Conservation (phyloP, 2,329 filamentous ascomycete genomes). For the Pyrenochaeta sp. region DNA sequence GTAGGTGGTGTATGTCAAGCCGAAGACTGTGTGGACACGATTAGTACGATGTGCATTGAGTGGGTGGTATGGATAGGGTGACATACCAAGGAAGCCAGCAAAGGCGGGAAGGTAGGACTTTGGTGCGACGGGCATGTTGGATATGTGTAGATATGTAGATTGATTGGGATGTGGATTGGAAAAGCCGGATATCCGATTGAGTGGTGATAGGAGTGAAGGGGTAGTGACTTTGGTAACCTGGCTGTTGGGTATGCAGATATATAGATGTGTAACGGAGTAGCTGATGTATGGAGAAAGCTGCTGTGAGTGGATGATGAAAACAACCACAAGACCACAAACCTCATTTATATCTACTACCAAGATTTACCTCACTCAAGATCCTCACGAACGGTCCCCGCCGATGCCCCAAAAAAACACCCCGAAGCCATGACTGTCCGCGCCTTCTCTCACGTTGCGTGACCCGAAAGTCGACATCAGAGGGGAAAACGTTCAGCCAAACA, state of each 20-base stretch:
- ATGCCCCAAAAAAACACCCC: too few species aligned
- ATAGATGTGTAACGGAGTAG: constrained; percentile 2
- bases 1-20: constrained; percentile 42
- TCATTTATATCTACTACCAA: constrained; percentile 11
- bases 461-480: neutral
- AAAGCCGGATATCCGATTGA: neutral
- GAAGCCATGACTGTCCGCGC: constrained; percentile 3
- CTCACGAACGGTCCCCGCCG: constrained; percentile 3
- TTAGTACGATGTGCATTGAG: neutral
- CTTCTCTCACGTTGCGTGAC: constrained; percentile 8
- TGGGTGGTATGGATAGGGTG: neutral
- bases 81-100: constrained; percentile 40
- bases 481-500: constrained; percentile 3
- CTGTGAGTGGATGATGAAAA: constrained; percentile 9
- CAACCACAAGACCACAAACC: constrained; percentile 8
- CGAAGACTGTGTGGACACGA: constrained; percentile 23
- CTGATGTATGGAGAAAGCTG: constrained; percentile 5
- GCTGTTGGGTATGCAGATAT: constrained; percentile 3
- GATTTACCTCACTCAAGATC: neutral
- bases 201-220: neutral
- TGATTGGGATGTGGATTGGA: constrained; percentile 1
- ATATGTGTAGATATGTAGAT: constrained; percentile 2
- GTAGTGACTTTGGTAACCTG: too few species aligned
- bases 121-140: constrained; percentile 40
- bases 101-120: constrained; percentile 45